These are phyloP conservation scores for Saccharomycopsis fermentans DNA, from an alignment of 805 yeast genomes.

Conservation along the genomic window DNA sequence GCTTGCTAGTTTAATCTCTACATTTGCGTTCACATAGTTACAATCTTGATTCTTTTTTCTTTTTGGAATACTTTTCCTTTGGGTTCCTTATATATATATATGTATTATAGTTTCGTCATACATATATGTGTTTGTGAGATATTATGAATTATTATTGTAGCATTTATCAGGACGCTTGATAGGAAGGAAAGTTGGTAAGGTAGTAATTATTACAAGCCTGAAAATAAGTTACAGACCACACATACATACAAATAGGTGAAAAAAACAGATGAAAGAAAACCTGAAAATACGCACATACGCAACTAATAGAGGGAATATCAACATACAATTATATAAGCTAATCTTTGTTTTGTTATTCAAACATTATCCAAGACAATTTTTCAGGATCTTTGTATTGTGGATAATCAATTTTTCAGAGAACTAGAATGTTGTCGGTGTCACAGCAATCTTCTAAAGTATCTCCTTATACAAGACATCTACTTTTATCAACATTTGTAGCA, in stretches of 20 bases:
- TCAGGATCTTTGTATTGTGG: too few relatives aligned
- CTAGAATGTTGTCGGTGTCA: neutral
- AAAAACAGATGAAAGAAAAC: too few relatives aligned
- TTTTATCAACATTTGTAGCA: slow-evolving; percentile 42
- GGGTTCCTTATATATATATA: neutral
- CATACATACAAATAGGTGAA: too few relatives aligned
- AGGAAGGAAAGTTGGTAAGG: too few relatives aligned
- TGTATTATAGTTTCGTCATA: neutral
- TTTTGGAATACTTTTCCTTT: neutral
- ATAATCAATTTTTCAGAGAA: neutral
- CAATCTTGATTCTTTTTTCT: neutral
- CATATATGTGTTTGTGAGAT: neutral
- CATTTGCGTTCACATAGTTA: neutral
- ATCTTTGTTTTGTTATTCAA: too few relatives aligned
- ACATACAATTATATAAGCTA: too few relatives aligned
- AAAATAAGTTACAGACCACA: too few relatives aligned
- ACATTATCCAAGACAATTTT: too few relatives aligned
- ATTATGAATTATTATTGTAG: neutral
- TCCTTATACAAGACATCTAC: slow-evolving; percentile 26
- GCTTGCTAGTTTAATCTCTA: neutral
- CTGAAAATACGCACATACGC: too few relatives aligned
- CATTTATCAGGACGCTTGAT: too few relatives aligned
- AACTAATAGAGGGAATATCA: too few relatives aligned
- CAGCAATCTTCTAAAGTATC: neutral
- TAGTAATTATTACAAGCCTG: too few relatives aligned